Conservation (phyloP, 129 eudicot species). For the Gnaphalium uliginosum region DNA sequence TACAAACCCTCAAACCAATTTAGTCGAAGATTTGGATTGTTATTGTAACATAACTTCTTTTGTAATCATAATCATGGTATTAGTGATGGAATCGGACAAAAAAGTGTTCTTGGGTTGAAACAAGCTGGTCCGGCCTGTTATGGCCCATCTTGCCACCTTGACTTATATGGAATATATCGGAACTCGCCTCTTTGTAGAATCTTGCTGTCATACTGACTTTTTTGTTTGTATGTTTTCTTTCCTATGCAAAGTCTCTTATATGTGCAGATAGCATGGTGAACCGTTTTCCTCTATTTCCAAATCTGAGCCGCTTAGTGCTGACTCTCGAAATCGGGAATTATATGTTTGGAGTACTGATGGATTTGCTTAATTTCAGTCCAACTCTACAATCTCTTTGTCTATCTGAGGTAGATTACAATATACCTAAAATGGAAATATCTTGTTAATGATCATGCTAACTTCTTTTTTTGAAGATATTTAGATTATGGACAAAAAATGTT, state of each 20-base stretch:
- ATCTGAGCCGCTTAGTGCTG: slow-evolving; percentile 17
- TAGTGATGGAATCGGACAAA: no score
- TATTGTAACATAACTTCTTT: no score
- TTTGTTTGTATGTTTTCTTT: slow-evolving; percentile 22
- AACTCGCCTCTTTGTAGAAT: slow-evolving; percentile 1
- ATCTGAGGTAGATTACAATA: slow-evolving; percentile 27
- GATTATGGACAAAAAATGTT: no score
- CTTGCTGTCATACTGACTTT: slow-evolving; percentile 15
- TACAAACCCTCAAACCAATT: no score
- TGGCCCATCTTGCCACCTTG: neutral
- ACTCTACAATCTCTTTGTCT: slow-evolving; percentile 20
- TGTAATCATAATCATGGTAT: no score
- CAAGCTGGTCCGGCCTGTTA: no score
- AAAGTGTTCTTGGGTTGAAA: no score
- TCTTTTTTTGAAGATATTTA: no score
- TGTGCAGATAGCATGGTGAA: slow-evolving; percentile 32
- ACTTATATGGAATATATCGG: neutral
- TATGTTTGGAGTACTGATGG: slow-evolving; percentile 20
- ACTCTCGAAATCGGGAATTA: slow-evolving; percentile 14
- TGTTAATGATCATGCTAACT: neutral
- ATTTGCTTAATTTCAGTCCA: slow-evolving; percentile 24
- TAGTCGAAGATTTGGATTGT: no score
- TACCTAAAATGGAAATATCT: neutral
- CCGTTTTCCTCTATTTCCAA: slow-evolving; percentile 23
- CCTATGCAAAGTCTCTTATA: slow-evolving; percentile 44